Conservation (phyloP, 495 filamentous ascomycete species). For the Lophiotrema nucula region DNA sequence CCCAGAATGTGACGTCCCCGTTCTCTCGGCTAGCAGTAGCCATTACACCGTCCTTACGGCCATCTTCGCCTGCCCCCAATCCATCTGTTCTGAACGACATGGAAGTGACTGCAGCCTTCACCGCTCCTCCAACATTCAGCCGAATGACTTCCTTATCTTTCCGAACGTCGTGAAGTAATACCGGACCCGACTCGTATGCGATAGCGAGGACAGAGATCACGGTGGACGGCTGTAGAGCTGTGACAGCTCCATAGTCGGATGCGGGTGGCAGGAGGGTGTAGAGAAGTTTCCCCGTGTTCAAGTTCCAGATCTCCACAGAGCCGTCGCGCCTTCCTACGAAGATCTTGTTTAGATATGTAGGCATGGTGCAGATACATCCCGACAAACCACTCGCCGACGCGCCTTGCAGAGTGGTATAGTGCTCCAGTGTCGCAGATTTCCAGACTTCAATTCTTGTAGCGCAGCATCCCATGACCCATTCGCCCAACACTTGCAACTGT, state of each 20-base stretch:
- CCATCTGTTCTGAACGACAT: slow-evolving; percentile 92
- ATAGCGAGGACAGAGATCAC: slow-evolving; percentile 84
- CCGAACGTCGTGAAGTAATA: slow-evolving; percentile 78
- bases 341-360: slow-evolving; percentile 93
- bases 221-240: slow-evolving; percentile 76
- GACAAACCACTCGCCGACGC: slow-evolving; percentile 55
- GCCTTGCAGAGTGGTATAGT: slow-evolving; percentile 75
- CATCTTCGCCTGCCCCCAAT: slow-evolving; percentile 85
- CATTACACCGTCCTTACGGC: slow-evolving; percentile 77
- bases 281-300: slow-evolving; percentile 83
- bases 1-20: slow-evolving; percentile 94
- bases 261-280: slow-evolving; percentile 76
- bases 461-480: slow-evolving; percentile 85
- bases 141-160: slow-evolving; percentile 67
- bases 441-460: slow-evolving; percentile 77
- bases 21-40: slow-evolving; percentile 68
- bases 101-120: slow-evolving; percentile 61
- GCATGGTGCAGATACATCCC: slow-evolving; percentile 74
- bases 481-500: slow-evolving; percentile 78
- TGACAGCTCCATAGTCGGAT: slow-evolving; percentile 68
- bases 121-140: slow-evolving; percentile 58
- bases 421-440: slow-evolving; percentile 78
- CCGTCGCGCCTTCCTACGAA: slow-evolving; percentile 84
- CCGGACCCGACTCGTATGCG: slow-evolving; percentile 72
- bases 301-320: slow-evolving; percentile 95